phyloP scores from a whole-genome alignment of 1,284 basidiomycete genomes.

The Irpex lacteus region DNA sequence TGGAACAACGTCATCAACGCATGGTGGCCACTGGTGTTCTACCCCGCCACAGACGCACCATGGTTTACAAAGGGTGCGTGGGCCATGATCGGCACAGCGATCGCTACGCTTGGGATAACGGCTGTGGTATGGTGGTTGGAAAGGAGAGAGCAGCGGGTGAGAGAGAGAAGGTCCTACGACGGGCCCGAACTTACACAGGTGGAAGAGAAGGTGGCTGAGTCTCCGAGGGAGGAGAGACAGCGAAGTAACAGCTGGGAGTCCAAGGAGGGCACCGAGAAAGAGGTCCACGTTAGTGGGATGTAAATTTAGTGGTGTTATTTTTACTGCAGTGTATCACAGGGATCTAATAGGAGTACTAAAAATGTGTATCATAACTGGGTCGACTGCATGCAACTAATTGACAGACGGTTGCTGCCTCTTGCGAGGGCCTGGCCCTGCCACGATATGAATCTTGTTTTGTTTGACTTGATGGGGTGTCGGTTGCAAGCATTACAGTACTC shows the following conservation, averaged over 20 bases:
- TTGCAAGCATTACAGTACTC: too few relatives aligned
- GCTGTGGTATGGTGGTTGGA: conserved; percentile 58
- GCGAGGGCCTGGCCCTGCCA: too few relatives aligned
- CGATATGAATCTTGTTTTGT: too few relatives aligned
- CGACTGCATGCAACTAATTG: too few relatives aligned
- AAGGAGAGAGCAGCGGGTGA: conserved; percentile 34
- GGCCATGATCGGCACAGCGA: conserved; percentile 58
- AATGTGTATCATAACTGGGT: too few relatives aligned
- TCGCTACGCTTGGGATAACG: conserved; percentile 54
- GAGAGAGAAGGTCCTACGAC: conserved; percentile 1
- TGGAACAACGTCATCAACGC: conserved; percentile 71
- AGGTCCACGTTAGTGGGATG: background rate
- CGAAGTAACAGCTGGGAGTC: background rate
- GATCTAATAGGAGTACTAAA: too few relatives aligned
- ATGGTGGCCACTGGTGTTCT: conserved; percentile 70
- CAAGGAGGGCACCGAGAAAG: background rate
- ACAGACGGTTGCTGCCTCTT: too few relatives aligned
- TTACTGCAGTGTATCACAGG: background rate
- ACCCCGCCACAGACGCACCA: conserved; percentile 65
- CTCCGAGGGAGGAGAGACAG: background rate
- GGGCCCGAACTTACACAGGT: conserved; percentile 2
- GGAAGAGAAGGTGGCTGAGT: background rate
- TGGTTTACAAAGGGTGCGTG: conserved; percentile 63
- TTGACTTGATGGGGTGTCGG: too few relatives aligned
- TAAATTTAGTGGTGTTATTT: background rate